These are phyloP conservation scores for Wickerhamiella musiphila DNA, from an alignment of 805 yeast genomes.

Conservation along the genomic window DNA sequence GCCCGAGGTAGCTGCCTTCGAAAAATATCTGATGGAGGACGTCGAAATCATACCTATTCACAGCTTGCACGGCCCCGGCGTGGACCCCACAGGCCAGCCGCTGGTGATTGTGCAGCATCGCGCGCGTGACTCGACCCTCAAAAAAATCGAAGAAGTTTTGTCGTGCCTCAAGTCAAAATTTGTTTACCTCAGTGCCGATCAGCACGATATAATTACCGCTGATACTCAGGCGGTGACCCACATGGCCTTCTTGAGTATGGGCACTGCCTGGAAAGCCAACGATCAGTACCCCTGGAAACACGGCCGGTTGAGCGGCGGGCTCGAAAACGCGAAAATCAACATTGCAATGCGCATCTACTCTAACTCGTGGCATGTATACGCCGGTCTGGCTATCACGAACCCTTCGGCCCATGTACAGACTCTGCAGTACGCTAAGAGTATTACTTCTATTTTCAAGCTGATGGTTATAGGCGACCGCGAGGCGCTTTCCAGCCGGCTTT, in stretches of 20 bases:
- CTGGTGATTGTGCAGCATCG: slow-evolving; percentile 69
- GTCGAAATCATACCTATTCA: slow-evolving; percentile 74
- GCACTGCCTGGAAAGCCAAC: slow-evolving; percentile 77
- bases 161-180: slow-evolving; percentile 61
- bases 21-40: slow-evolving; percentile 54
- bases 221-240: slow-evolving; percentile 98
- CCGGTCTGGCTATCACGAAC: slow-evolving; percentile 90
- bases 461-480: slow-evolving; percentile 55
- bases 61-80: slow-evolving; percentile 88
- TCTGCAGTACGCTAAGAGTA: slow-evolving; percentile 71
- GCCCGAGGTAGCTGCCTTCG: slow-evolving; percentile 80
- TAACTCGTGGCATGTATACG: slow-evolving; percentile 96
- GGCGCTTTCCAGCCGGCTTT: slow-evolving; percentile 40
- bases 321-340: slow-evolving; percentile 90
- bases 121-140: slow-evolving; percentile 35
- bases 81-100: slow-evolving; percentile 82
- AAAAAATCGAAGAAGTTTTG: slow-evolving; percentile 45
- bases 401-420: slow-evolving; percentile 89
- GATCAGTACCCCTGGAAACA: slow-evolving; percentile 82
- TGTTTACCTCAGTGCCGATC: slow-evolving; percentile 63
- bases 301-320: slow-evolving; percentile 76
- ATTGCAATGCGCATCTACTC: slow-evolving; percentile 80
- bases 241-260: slow-evolving; percentile 94
- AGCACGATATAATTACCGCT: slow-evolving; percentile 90
- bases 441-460: slow-evolving; percentile 64